phyloP scores from a whole-genome alignment of 257 asterid genomes.

The Anisodus tanguticus region DNA sequence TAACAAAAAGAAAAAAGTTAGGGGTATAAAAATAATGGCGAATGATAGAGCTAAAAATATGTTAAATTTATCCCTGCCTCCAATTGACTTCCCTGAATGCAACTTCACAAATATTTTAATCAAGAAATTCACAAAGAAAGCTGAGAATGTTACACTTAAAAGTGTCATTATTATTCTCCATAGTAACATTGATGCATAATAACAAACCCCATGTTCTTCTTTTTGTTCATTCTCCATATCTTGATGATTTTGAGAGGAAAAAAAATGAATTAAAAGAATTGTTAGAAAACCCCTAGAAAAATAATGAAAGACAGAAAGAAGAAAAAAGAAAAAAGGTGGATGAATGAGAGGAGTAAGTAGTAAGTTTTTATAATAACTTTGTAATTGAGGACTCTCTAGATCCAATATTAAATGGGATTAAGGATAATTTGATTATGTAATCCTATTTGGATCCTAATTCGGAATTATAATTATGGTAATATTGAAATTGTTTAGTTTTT shows the following conservation, averaged over 20 bases:
- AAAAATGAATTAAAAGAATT: too few species aligned
- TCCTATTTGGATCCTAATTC: background rate
- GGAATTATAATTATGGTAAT: background rate
- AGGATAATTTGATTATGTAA: background rate
- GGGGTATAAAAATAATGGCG: background rate
- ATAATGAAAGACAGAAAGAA: background rate
- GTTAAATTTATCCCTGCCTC: background rate
- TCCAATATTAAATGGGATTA: background rate
- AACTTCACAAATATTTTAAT: background rate
- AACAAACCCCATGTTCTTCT: background rate
- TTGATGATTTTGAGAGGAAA: background rate
- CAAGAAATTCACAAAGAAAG: background rate
- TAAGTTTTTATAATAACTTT: background rate
- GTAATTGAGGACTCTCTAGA: constrained; percentile 14
- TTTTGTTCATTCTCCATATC: background rate
- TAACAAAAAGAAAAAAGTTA: constrained; percentile 9
- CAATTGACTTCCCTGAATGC: background rate
- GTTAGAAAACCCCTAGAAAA: background rate
- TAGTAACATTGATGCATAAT: constrained; percentile 15
- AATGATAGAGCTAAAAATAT: background rate
- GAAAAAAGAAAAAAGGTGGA: background rate
- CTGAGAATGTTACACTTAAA: constrained; percentile 14
- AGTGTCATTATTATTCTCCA: constrained; percentile 8
- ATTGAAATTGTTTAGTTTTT: background rate
- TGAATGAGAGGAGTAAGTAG: background rate